Evolutionary conservation across 2,329 filamentous ascomycete genomes (phyloP), one percentile per base, ranked within the genome.

Genomic region (Sphaerulina musiva): DNA sequence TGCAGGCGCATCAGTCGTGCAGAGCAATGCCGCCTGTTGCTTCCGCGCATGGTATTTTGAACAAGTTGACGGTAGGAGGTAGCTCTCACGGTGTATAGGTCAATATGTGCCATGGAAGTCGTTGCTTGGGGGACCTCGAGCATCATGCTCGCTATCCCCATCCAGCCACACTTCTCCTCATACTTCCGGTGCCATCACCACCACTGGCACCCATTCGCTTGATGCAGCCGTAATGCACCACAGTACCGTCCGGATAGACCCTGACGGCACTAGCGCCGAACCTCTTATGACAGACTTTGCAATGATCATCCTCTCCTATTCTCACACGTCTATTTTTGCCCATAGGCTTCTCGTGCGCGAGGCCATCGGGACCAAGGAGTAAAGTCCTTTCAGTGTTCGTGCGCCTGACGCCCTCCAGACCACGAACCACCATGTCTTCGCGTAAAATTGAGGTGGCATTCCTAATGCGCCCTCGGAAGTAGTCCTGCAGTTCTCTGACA

Each of bases 381-480:
- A 96, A 73, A 31, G 80, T 76, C 5, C 85, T 82, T 62, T 95
- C 88, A 6, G 86, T 83, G 38, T 83, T 81, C n/a, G 92, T 83
- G 23, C 89, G 83, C 66, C 91, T 84, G 34, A 89, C 86, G 66
- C 86, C 88, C 43, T 89, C 80, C 61, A 98, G 73, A 1, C 84
- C 84, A 2, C 86, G 82, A 2, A 90, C 81, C 29, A 98, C 84
- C 29, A 87, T 82, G 32, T 85, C 83, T 70, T 93, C 85, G 63
- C 91, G 92, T 56, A 93, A 79, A 1, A 87, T 79, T 23, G 84
- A 87, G 64, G 90, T 96, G 49, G 89, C 89, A 9, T 85, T 84
- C 17, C 93, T 84, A 64, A 97, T 95, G 20, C 92, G 85, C 9
- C 91, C 90, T 38, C 85, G 83, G 77, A 98, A 97, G 72, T 98